Evolutionary conservation across 148 eudicot genomes (phyloP).

Genomic region (Diospyros kaki): DNA sequence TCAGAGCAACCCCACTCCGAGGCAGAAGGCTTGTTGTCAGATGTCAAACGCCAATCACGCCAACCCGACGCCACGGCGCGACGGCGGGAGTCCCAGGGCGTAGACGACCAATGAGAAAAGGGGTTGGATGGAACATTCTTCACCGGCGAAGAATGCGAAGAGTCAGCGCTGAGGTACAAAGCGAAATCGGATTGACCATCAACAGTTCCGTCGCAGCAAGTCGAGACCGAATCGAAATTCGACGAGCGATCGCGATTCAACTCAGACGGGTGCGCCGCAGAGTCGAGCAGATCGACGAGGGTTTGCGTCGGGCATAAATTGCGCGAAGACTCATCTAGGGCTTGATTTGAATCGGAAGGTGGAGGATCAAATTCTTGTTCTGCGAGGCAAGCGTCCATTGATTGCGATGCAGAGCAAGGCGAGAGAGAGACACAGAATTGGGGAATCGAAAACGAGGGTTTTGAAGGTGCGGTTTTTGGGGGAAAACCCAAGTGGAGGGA

Average conservation of each 20-base stretch:
- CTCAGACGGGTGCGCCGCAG: neutral
- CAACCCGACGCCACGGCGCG: neutral
- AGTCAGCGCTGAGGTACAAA: neutral
- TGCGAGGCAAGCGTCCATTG: conserved; percentile 5
- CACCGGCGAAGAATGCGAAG: conserved; percentile 3
- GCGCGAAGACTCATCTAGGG: neutral
- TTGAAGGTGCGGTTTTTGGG: neutral
- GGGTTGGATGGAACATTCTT: conserved; percentile 3
- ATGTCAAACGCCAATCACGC: conserved; percentile 1
- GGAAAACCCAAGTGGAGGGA: neutral
- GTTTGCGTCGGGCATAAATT: conserved; percentile 14
- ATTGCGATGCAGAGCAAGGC: neutral
- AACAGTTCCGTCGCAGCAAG: conserved; percentile 5
- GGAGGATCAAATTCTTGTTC: conserved; percentile 3
- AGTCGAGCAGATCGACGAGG: conserved; percentile 6
- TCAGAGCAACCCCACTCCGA: conserved; percentile 9
- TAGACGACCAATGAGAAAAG: conserved; percentile 4
- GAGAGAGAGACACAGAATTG: neutral
- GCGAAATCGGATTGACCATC: conserved; percentile 8
- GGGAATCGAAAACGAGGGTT: neutral
- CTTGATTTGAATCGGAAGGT: conserved; percentile 15
- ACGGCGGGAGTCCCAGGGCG: neutral
- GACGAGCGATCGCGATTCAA: neutral
- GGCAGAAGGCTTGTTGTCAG: neutral
- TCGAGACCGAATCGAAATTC: neutral